Base-by-base conservation (phyloP, 2,329 filamentous ascomycete genomes). In the Plenodomus biglobosus region DNA sequence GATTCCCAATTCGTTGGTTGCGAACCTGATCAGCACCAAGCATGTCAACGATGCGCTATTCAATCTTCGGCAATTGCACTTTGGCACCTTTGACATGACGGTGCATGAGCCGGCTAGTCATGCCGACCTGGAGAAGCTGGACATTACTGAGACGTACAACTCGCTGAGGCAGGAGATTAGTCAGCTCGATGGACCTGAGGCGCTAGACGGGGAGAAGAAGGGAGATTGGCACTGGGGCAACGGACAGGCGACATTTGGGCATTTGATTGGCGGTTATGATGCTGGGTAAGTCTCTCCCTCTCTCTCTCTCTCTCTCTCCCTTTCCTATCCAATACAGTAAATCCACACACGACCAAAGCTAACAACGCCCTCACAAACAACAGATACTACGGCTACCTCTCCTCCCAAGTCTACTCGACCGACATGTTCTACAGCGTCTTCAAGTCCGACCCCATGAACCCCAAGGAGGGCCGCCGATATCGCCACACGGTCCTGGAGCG, bases 401-500 rank as follows among this genome's bases (percentile, higher is more conserved):
- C 82, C 55, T 90, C 86, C 1, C 82, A 90, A 69, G 90, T 94
- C 16, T 94, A 92, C 74, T 88, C 85, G 18, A 82, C 86, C 20
- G 89, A 95, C 72, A 92, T 95, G 88, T 95, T 92, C 78, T 85
- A 89, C 73, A 81, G 81, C 0, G 85, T 88, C 39, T 94, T 94
- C 75, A 85, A 86, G 75, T 78, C 82, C 59, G 79, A 92, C 68
- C 89, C 89, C 0, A 91, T 92, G 88, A 82, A 91, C 68, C 79
- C 78, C 24, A 81, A 80, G 56, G 83, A 90, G 67, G 89, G 89
- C 1, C 79, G 88, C 13, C 75, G 88, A 49, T 94, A 92, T 74
- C 80, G 89, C 44, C 86, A 90, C 71, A 87, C 84, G 0, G 88
- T 94, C 18, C 76, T 94, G 3, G 86, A 92, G 75, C 84, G 83